phyloP scores from a whole-genome alignment of 2,329 filamentous ascomycete genomes.

The Colletotrichum kahawae region DNA sequence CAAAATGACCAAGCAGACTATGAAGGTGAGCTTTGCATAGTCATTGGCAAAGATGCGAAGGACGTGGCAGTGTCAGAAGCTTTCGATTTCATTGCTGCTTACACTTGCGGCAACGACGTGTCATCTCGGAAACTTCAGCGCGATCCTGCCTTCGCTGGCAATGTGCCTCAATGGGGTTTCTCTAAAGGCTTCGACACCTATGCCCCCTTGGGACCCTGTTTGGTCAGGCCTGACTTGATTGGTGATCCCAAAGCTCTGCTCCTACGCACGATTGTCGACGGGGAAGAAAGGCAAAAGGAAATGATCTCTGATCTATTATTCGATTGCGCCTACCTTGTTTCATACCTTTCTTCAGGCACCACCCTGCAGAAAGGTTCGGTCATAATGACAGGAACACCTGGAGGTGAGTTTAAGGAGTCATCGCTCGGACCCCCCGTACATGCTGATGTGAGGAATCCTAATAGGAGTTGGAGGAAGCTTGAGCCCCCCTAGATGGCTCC shows the following conservation, averaged over 20 bases:
- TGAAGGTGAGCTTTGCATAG: conserved; percentile 50
- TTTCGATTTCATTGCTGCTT: conserved; percentile 56
- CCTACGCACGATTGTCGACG: conserved; percentile 52
- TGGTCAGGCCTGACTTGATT: conserved; percentile 48
- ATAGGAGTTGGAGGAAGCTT: conserved; percentile 48
- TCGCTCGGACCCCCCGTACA: background rate
- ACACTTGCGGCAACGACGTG: conserved; percentile 60
- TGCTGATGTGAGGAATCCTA: background rate
- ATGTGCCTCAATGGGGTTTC: conserved; percentile 62
- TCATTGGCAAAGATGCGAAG: conserved; percentile 55
- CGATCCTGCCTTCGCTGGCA: conserved; percentile 51
- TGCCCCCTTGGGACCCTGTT: conserved; percentile 55
- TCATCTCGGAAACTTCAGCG: conserved; percentile 57
- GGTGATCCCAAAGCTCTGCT: conserved; percentile 45
- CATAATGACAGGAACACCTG: conserved; percentile 52
- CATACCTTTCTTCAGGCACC: conserved; percentile 44
- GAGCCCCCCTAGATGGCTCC: conserved; percentile 40
- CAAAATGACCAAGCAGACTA: conserved; percentile 55
- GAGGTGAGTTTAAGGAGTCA: conserved; percentile 29
- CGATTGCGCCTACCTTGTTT: conserved; percentile 39
- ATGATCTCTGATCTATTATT: conserved; percentile 49
- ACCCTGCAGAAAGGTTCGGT: conserved; percentile 47
- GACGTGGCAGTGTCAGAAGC: conserved; percentile 50
- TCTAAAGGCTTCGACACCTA: conserved; percentile 63
- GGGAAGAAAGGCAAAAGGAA: conserved; percentile 49